Percentiles rank a stretch among this genome's conserved stretches.
phyloP scores from a whole-genome alignment of 108 stramenopile genomes.

The Nitzschia sp. region DNA sequence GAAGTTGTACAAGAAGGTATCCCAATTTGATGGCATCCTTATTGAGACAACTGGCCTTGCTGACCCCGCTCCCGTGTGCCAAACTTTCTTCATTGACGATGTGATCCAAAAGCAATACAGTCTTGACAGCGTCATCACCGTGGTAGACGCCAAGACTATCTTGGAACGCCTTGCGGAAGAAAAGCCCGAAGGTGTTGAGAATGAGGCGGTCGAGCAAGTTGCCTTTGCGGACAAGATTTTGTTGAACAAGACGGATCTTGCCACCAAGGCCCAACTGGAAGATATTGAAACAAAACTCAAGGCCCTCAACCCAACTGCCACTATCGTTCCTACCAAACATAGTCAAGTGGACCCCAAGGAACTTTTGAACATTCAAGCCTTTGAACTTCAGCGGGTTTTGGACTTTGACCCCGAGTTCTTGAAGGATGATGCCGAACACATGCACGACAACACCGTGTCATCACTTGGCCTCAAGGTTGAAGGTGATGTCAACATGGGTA shows the following conservation, averaged over 20 bases:
- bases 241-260: constrained; percentile 85
- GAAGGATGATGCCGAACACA: constrained; percentile 57
- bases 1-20: constrained; percentile 62
- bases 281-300: constrained; percentile 48
- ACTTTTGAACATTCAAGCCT: constrained; percentile 77
- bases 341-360: constrained; percentile 59
- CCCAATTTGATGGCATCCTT: constrained; percentile 86
- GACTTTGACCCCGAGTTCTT: constrained; percentile 88
- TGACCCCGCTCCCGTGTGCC: constrained; percentile 84
- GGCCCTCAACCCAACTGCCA: constrained; percentile 60
- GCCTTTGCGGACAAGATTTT: constrained; percentile 86
- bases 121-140: constrained; percentile 92
- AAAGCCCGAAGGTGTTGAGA: constrained; percentile 86
- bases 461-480: constrained; percentile 65
- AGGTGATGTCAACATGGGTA: constrained; percentile 61
- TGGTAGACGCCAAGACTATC: constrained; percentile 93
- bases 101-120: constrained; percentile 60
- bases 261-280: constrained; percentile 30
- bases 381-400: constrained; percentile 74
- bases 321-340: constrained; percentile 41
- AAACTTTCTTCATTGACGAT: constrained; percentile 96
- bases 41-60: constrained; percentile 98
- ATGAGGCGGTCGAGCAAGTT: constrained; percentile 95
- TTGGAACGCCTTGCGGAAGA: constrained; percentile 71
- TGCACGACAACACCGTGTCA: constrained; percentile 72